Base-by-base conservation (phyloP, 208 protist genomes). In the Trypanosomatidae sp. region DNA sequence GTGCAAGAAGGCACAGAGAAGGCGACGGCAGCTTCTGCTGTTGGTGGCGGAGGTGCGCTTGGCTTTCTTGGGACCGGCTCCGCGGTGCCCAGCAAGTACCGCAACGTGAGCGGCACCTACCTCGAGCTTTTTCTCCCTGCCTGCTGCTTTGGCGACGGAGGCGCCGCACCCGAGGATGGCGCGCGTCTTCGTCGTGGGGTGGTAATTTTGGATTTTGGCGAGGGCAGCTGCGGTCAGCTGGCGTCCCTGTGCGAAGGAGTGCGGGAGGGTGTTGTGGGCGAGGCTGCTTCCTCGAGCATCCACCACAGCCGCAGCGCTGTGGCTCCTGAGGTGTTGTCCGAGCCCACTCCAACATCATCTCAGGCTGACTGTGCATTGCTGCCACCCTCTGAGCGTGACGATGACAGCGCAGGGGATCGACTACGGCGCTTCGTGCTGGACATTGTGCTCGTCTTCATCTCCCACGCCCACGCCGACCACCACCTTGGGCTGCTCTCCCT, bases 401-500 rank as follows among this genome's bases (percentile, higher is more conserved):
- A 39, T 30, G 67, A 74, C 43, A n/a, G n/a, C n/a, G 66, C 53
- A 22, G 68, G 66, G 39, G 28, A 1, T 52, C 72, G 28, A 22
- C 66, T 88, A 28, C 62, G 46, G 0, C 15, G 47, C 19, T 90
- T 91, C 69, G 60, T 93, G 30, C 59, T 76, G 15, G 86, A 94
- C 53, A 66, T 95, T 13, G 64, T 76, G 1, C 69, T 95, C 44
- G 72, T 97, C 0, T 97, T 93, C 62, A 94, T 97, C n/a, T 97
- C 93, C 1, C 93, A 97, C 80, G 86, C 79, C 19, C 93, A 97
- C 80, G 93, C 91, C 36, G 93, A 97, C 53, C 93, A 97, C 69
- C 91, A 97, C 76, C 80, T 97, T 25, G 93, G 93, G 7, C 70
- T 97, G 8, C 56, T 93, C 44, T 83, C 84, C 49, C 71, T 97